A percentile compares a stretch with the other conserved stretches of the same genome.
Evolutionary conservation across 768 basidiomycete genomes (phyloP).

Genomic region (Termitomyces sp.): DNA sequence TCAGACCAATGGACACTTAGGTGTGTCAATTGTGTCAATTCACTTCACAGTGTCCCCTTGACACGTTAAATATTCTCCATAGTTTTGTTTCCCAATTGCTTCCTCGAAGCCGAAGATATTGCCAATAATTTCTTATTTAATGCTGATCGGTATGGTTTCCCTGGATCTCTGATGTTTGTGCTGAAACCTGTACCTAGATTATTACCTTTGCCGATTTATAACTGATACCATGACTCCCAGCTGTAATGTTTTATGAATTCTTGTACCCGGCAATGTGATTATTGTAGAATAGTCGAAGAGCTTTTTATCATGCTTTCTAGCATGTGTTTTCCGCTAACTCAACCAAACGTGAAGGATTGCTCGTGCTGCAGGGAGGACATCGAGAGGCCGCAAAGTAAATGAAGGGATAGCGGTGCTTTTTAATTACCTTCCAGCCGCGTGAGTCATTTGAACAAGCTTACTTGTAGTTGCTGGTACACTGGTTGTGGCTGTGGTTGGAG

Average conservation of each 20-base stretch:
- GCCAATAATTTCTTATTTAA: slow-evolving; percentile 93
- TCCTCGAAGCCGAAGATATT: slow-evolving; percentile 89
- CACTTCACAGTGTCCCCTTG: background rate
- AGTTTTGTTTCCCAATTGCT: slow-evolving; percentile 83
- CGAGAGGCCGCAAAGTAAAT: background rate
- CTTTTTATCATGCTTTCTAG: background rate
- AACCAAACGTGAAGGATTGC: background rate
- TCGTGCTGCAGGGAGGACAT: background rate
- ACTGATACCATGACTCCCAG: slow-evolving; percentile 26
- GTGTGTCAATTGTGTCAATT: slow-evolving; percentile 31
- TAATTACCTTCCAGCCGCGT: slow-evolving; percentile 18
- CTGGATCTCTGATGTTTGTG: slow-evolving; percentile 6
- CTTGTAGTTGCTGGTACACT: slow-evolving; percentile 17
- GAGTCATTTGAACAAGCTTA: slow-evolving; percentile 14
- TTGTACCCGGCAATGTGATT: background rate
- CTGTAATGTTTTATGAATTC: background rate
- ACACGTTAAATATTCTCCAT: background rate
- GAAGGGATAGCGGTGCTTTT: slow-evolving; percentile 1
- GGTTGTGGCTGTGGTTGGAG: slow-evolving; percentile 13
- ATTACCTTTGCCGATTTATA: slow-evolving; percentile 70
- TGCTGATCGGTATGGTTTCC: slow-evolving; percentile 58
- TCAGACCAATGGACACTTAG: slow-evolving; percentile 81
- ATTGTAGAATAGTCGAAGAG: background rate
- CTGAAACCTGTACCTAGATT: slow-evolving; percentile 32
- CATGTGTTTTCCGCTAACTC: background rate